Evolutionary conservation across 352 stramenopile genomes (phyloP), one percentile per base, ranked within the genome.

Genomic region (Phytophthora pistaciae): DNA sequence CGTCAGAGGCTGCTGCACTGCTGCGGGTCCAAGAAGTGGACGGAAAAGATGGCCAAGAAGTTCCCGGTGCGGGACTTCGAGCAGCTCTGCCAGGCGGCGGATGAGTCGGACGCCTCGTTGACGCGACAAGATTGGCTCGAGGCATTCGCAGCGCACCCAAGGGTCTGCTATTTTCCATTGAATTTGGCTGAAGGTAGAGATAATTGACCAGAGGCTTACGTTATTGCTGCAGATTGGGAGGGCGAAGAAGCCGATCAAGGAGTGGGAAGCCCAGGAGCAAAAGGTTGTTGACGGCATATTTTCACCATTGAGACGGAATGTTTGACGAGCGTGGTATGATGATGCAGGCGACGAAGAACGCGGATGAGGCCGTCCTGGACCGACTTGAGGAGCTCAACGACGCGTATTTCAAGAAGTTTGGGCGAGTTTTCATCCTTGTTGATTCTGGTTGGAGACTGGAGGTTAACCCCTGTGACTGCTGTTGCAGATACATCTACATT

Each of bases 201-300:
- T 18, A 46, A 8, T 16, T 23, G 13, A 44, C 18, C n/a, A 10
- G 21, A 27, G 25, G 49, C 44, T 60, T 56, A 4, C 42, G 50
- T 0, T 18, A 14, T 14, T 44, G 38, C 29, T 61, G 63, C 38
- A 93, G 86, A 94, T 94, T 74, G 84, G 86, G 20, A 80, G 84
- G 23, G 75, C 79, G 54, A 91, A 91, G 61, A 75, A 84, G 58
- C 76, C 83, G 16, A 92, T 94, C 52, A 85, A 83, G 63, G 64
- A 84, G 27, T 94, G 84, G 86, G 86, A 92, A 73, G 84, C 86
- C 11, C 86, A 94, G 55, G 86, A 94, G 52, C 86, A 94, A 75
- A 74, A 90, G 72, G 86, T 44, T n/a, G 38, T 44, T 44, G 38
- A 7, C 38, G 38, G 13, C 38, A 44, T 18, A 44, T 13, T 44